Conservation (phyloP, 2,329 filamentous ascomycete species). For the Aspergillus sojae region DNA sequence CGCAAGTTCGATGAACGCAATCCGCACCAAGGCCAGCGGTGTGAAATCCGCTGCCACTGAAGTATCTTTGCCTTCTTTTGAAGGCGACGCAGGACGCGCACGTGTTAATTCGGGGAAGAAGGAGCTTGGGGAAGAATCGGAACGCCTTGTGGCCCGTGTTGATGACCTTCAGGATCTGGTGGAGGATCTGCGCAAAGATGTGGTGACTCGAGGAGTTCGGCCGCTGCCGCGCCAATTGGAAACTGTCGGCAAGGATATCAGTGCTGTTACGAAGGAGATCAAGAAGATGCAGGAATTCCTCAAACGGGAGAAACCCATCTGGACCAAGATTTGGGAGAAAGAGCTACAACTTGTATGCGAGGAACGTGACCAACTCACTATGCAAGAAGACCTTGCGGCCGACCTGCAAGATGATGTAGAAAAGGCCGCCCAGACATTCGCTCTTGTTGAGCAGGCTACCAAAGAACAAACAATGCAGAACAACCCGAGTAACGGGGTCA, state of each 20-base stretch:
- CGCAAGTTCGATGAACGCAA: slow-evolving; percentile 79
- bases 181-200: slow-evolving; percentile 95
- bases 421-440: slow-evolving; percentile 90
- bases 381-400: slow-evolving; percentile 92
- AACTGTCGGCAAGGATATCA: slow-evolving; percentile 84
- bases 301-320: slow-evolving; percentile 87
- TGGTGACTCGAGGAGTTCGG: slow-evolving; percentile 87
- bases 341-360: slow-evolving; percentile 95
- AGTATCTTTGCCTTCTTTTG: slow-evolving; percentile 69
- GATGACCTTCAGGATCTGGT: slow-evolving; percentile 97
- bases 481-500: slow-evolving; percentile 45
- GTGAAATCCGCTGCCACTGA: slow-evolving; percentile 77
- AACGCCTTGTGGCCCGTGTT: slow-evolving; percentile 85
- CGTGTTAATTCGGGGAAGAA: slow-evolving; percentile 90
- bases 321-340: slow-evolving; percentile 99
- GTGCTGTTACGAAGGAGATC: slow-evolving; percentile 77
- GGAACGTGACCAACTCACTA: slow-evolving; percentile 88
- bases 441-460: slow-evolving; percentile 95
- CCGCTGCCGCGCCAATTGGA: slow-evolving; percentile 90
- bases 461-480: slow-evolving; percentile 86
- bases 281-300: slow-evolving; percentile 94
- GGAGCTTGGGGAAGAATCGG: slow-evolving; percentile 80
- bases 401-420: slow-evolving; percentile 94
- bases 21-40: slow-evolving; percentile 77
- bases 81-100: slow-evolving; percentile 77